Base-by-base conservation (phyloP, 164 flowering plant species). In the Cinnamomum micranthum region DNA sequence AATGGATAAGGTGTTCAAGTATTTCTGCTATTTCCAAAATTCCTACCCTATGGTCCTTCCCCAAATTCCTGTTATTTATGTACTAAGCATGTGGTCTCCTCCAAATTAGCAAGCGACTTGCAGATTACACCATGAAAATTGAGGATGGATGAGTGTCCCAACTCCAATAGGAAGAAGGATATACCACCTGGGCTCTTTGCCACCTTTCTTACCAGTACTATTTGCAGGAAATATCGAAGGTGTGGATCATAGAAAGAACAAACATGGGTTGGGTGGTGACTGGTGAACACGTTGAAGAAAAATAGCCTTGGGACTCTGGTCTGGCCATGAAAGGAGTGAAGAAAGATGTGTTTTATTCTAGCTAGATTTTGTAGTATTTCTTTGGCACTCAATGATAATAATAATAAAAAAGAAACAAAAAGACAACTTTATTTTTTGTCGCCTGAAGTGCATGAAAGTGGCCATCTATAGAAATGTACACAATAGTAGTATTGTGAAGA, bases 101-200 rank as follows among this genome's bases (percentile, higher is more conserved):
- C 41, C 41, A 33, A 33, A 33, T 33, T 33, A 33, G 41, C 41
- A 33, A 33, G 41, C 31, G 41, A 33, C 6, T 33, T 33, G 6
- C 41, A 28, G 70, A 50, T 65, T 66, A 50, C 51, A 65, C 69
- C 14, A 66, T 80, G 73, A 85, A 72, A 68, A 88, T 89, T 24
- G 95, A 87, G 82, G 77, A 85, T 90, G 92, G 91, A 88, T 90
- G 91, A 77, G 25, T 3, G 82, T 91, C 52, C 95, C 47, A 41
- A 9, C 47, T 41, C 47, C 11, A 41, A 89, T 64, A 88, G 86
- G 81, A 70, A 80, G 20, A 81, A 73, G 74, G 83, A 84, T 87
- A 68, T 87, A 85, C 50, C 87, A 84, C 13, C 71, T 87, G 68
- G 90, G 90, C 17, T 87, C 90, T 11, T 75, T 87, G 75, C 90